phyloP scores from a whole-genome alignment of 192 early-diverging fungal genomes.

The Coemansia sp. region DNA sequence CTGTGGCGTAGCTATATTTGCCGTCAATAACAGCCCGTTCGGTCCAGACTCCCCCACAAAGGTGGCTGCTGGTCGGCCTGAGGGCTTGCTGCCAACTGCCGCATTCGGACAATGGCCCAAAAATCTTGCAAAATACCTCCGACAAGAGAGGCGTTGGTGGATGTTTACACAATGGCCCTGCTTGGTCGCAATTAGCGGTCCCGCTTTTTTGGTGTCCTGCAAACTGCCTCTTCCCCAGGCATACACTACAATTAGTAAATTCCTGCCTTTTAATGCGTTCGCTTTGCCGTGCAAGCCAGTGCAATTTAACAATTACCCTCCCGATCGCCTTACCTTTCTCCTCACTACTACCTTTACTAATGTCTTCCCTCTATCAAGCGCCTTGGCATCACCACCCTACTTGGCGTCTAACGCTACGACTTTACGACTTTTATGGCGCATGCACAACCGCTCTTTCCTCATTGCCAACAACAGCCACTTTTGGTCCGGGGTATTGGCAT shows the following conservation, averaged over 20 bases:
- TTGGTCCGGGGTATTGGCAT: neutral
- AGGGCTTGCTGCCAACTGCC: neutral
- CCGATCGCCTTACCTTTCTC: neutral
- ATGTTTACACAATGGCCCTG: neutral
- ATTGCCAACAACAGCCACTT: neutral
- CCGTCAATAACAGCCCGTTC: neutral
- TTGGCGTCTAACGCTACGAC: neutral
- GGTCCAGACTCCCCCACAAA: neutral
- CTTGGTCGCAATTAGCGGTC: neutral
- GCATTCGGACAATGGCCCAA: neutral
- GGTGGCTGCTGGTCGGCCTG: neutral
- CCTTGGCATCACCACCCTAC: neutral
- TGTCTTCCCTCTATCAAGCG: neutral
- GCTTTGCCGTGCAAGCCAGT: neutral
- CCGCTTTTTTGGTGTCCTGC: neutral
- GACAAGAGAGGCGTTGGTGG: slow-evolving; percentile 2
- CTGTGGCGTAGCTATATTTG: slow-evolving; percentile 1
- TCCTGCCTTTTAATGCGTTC: neutral
- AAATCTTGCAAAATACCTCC: slow-evolving; percentile 3
- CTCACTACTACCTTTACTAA: too few relatives aligned
- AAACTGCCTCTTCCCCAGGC: neutral
- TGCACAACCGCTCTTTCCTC: neutral
- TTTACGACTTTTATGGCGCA: neutral
- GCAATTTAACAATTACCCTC: neutral
- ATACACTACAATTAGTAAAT: neutral